Conservation (phyloP, 805 yeast species). For the Cyberlindnera samutprakarnensis region DNA sequence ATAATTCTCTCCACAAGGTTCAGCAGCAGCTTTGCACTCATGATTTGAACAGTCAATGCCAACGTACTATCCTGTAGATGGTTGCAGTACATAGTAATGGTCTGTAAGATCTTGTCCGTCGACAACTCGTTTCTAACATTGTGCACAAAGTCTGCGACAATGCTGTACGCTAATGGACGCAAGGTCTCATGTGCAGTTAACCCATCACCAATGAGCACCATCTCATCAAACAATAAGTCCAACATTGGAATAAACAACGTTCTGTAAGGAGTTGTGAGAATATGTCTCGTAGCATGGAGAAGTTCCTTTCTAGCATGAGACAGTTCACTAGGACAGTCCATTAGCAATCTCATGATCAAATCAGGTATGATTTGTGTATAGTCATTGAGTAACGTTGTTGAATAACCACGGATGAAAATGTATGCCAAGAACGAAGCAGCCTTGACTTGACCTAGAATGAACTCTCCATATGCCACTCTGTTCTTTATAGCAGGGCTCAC, state of each 20-base stretch:
- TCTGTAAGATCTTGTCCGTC: conserved; percentile 77
- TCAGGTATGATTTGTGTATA: conserved; percentile 72
- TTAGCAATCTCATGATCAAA: conserved; percentile 73
- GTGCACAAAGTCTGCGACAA: conserved; percentile 93
- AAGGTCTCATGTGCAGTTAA: conserved; percentile 85
- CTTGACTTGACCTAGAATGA: conserved; percentile 87
- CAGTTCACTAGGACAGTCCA: conserved; percentile 92
- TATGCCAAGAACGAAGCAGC: conserved; percentile 94
- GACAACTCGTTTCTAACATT: conserved; percentile 80
- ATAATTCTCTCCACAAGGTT: conserved; percentile 85
- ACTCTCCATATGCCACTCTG: conserved; percentile 77
- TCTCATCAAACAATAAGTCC: conserved; percentile 78
- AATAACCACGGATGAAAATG: conserved; percentile 77
- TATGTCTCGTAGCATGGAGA: conserved; percentile 89
- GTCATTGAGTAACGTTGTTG: conserved; percentile 50
- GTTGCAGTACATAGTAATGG: conserved; percentile 75
- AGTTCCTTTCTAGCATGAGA: conserved; percentile 89
- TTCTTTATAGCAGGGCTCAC: conserved; percentile 72
- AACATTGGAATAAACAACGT: conserved; percentile 77
- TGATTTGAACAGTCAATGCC: conserved; percentile 86
- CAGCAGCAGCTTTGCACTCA: conserved; percentile 87
- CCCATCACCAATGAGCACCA: conserved; percentile 86
- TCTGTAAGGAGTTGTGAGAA: conserved; percentile 84
- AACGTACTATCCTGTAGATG: conserved; percentile 74
- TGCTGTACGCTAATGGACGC: conserved; percentile 88